These are phyloP conservation scores for Aaosphaeria arxii DNA, from an alignment of 2,329 filamentous ascomycete species.

Conservation along the genomic window DNA sequence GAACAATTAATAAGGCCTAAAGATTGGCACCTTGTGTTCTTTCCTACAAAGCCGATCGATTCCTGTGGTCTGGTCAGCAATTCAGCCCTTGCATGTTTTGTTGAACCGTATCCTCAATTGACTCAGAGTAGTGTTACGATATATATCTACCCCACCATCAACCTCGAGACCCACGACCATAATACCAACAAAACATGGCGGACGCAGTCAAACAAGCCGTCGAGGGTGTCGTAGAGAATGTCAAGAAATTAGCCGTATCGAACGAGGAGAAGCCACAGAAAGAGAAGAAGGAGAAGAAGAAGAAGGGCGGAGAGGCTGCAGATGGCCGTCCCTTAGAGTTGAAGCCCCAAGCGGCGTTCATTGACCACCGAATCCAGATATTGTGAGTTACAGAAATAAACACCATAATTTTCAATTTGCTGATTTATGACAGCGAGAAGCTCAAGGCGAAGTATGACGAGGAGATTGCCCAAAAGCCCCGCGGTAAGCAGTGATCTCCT, in stretches of 20 bases:
- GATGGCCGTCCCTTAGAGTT: constrained; percentile 47
- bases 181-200: constrained; percentile 38
- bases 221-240: constrained; percentile 57
- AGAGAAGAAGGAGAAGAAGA: constrained; percentile 49
- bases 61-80: too few species aligned
- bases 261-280: constrained; percentile 15
- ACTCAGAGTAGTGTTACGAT: constrained; percentile 9
- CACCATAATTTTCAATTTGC: neutral
- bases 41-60: too few species aligned
- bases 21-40: too few species aligned
- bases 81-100: too few species aligned
- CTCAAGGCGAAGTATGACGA: constrained; percentile 81
- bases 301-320: constrained; percentile 24
- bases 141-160: constrained; percentile 9
- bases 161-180: constrained; percentile 17
- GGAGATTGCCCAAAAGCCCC: constrained; percentile 67
- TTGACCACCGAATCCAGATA: constrained; percentile 78
- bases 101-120: constrained; percentile 5
- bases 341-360: constrained; percentile 65
- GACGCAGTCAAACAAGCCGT: constrained; percentile 50
- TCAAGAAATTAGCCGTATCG: constrained; percentile 58
- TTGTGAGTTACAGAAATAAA: constrained; percentile 48
- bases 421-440: constrained; percentile 54
- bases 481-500: constrained; percentile 33
- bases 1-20: too few species aligned